phyloP scores from a whole-genome alignment of 2,329 filamentous ascomycete species.

The Botryotinia narcissicola region DNA sequence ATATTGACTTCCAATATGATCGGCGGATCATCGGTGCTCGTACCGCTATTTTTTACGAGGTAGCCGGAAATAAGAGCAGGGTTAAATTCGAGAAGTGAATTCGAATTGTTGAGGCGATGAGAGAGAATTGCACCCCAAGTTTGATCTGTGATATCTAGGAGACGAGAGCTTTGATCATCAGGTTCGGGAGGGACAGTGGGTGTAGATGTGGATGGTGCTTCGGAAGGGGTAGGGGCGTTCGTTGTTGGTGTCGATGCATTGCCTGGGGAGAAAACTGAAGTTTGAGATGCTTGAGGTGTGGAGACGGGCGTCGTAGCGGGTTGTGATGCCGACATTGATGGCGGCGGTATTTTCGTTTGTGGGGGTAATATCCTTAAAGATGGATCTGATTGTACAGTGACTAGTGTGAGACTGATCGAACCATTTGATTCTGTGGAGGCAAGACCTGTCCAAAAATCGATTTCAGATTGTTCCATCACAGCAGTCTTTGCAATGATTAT shows the following conservation, averaged over 20 bases:
- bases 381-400: slow-evolving; percentile 64
- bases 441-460: slow-evolving; percentile 56
- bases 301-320: slow-evolving; percentile 60
- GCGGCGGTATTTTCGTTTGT: slow-evolving; percentile 47
- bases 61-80: slow-evolving; percentile 63
- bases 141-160: slow-evolving; percentile 71
- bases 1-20: slow-evolving; percentile 63
- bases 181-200: slow-evolving; percentile 48
- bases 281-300: slow-evolving; percentile 55
- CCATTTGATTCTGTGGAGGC: slow-evolving; percentile 52
- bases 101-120: slow-evolving; percentile 62
- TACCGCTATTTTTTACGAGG: slow-evolving; percentile 61
- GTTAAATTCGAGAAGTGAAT: slow-evolving; percentile 52
- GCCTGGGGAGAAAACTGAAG: slow-evolving; percentile 58
- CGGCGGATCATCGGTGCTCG: slow-evolving; percentile 55
- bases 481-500: slow-evolving; percentile 72
- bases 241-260: slow-evolving; percentile 40
- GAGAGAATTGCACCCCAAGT: slow-evolving; percentile 72
- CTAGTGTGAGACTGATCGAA: slow-evolving; percentile 54
- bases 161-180: slow-evolving; percentile 65
- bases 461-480: slow-evolving; percentile 64
- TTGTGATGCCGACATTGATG: slow-evolving; percentile 43
- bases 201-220: slow-evolving; percentile 43
- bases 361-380: slow-evolving; percentile 62
- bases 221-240: slow-evolving; percentile 37